A percentile compares a stretch with the other conserved stretches of the same genome.
phyloP scores from a whole-genome alignment of 306 rosid species.

The Castanopsis chinensis region DNA sequence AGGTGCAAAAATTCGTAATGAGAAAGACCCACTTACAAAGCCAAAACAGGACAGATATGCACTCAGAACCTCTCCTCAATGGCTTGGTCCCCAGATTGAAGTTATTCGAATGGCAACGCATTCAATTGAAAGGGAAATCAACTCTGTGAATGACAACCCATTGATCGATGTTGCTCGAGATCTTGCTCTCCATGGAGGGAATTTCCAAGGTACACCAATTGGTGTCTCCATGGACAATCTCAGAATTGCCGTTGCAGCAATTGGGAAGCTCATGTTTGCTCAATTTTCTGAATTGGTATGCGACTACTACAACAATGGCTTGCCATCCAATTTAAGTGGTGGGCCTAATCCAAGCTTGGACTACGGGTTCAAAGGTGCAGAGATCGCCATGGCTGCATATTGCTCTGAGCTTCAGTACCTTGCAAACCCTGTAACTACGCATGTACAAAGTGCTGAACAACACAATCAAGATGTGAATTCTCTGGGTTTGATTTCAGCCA shows the following conservation, averaged over 20 bases:
- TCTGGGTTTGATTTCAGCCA: conserved; percentile 35
- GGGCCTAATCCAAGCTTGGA: conserved; percentile 42
- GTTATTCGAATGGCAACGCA: conserved; percentile 38
- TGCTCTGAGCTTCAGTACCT: conserved; percentile 39
- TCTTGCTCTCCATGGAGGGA: conserved; percentile 35
- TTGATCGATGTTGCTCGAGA: conserved; percentile 32
- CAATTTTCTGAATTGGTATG: conserved; percentile 41
- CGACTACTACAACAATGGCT: conserved; percentile 35
- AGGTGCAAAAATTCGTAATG: conserved; percentile 28
- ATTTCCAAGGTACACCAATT: conserved; percentile 42
- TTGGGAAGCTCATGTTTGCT: conserved; percentile 40
- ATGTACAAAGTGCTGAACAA: conserved; percentile 39
- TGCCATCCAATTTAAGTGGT: conserved; percentile 36
- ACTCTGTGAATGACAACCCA: conserved; percentile 39
- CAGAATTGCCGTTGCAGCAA: conserved; percentile 39
- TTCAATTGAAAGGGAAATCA: conserved; percentile 39
- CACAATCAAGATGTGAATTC: conserved; percentile 46
- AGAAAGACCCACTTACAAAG: conserved; percentile 32
- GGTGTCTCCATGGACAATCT: conserved; percentile 43
- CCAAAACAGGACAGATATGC: conserved; percentile 43
- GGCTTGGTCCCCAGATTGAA: conserved; percentile 42
- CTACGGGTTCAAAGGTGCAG: conserved; percentile 39
- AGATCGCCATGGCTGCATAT: conserved; percentile 42
- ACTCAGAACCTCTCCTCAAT: conserved; percentile 37
- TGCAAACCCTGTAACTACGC: conserved; percentile 35